A percentile compares a stretch with the other conserved stretches of the same genome.
Conservation (phyloP, 2,329 filamentous ascomycete species). For the Venturia nashicola region DNA sequence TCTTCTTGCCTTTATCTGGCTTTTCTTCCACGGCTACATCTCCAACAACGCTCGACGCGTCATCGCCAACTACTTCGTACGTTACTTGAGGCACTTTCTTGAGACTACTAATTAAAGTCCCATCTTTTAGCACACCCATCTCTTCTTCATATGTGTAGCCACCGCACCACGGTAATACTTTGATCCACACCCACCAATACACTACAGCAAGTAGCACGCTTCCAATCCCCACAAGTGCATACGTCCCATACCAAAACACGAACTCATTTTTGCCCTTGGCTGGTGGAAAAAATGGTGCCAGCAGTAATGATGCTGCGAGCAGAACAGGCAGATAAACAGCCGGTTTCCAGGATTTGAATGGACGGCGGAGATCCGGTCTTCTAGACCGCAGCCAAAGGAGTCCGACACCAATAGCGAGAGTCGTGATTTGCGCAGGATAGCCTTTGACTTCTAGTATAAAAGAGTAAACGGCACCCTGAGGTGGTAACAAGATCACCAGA, state of each 20-base stretch:
- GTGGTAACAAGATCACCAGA: constrained; percentile 53
- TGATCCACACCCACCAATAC: constrained; percentile 60
- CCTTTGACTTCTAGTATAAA: constrained; percentile 64
- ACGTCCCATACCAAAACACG: constrained; percentile 39
- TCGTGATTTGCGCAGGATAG: constrained; percentile 51
- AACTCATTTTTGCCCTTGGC: constrained; percentile 32
- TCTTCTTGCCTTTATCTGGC: background rate
- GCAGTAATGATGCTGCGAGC: constrained; percentile 22
- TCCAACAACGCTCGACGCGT: background rate
- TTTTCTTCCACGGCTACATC: background rate
- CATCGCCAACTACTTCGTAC: background rate
- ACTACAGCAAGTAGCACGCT: constrained; percentile 46
- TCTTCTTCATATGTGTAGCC: constrained; percentile 53
- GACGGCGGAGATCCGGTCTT: constrained; percentile 47
- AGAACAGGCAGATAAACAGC: constrained; percentile 9
- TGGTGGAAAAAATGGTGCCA: constrained; percentile 49
- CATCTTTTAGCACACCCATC: constrained; percentile 48
- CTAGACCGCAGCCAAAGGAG: constrained; percentile 48
- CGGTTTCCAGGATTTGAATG: constrained; percentile 31
- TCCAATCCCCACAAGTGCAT: constrained; percentile 37
- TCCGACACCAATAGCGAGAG: constrained; percentile 44
- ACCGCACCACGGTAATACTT: constrained; percentile 45
- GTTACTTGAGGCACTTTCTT: constrained; percentile 14
- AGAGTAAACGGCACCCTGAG: constrained; percentile 54
- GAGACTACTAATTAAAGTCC: constrained; percentile 52